Evolutionary conservation across 2,329 filamentous ascomycete genomes (phyloP), one percentile per base, ranked within the genome.

Genomic region (Neonectria sp.): DNA sequence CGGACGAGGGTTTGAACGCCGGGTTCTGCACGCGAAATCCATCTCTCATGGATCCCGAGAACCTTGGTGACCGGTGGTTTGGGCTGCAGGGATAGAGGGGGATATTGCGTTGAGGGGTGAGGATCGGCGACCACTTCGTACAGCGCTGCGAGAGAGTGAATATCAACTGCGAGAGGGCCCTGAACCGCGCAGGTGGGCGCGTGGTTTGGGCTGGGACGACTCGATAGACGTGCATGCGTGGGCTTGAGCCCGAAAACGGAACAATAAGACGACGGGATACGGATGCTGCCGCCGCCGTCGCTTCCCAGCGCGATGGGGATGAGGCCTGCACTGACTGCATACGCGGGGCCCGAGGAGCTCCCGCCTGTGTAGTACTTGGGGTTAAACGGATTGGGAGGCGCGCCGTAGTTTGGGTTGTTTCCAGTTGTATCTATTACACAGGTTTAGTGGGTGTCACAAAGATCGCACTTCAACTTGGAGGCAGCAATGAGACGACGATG

Each of bases 311-410:
- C 90, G 63, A 93, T 88, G 1, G 93, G 93, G 0, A 94, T 85
- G 2, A 95, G 84, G 0, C 93, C 93, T 6, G 90, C 82, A 2
- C 86, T 85, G n/a, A 94, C 90, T 12, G 89, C 90, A 75, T 93
- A 94, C 0, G 86, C 93, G 6, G 90, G 90, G 2, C 93, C 93
- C 3, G 92, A 92, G 0, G 93, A 95, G 6, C 90, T 93, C 15
- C 93, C 93, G 55, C 93, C 93, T 3, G 90, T 90, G 79, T 96
- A 96, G 82, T 94, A 95, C 3, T 83, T 77, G 0, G 82, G 78
- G 76, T 95, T 93, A 79, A 93, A 90, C 0, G 93, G 93, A 74
- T 96, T 96, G 15, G 86, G 84, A 0, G 94, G 93, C 0, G 94
- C 95, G 52, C 93, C 93, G 71, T 88, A 87, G 61, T 86, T 88